A percentile compares a stretch with the other conserved stretches of the same genome.
phyloP scores from a whole-genome alignment of 1,284 basidiomycete genomes.

The Ceratobasidium sp. region DNA sequence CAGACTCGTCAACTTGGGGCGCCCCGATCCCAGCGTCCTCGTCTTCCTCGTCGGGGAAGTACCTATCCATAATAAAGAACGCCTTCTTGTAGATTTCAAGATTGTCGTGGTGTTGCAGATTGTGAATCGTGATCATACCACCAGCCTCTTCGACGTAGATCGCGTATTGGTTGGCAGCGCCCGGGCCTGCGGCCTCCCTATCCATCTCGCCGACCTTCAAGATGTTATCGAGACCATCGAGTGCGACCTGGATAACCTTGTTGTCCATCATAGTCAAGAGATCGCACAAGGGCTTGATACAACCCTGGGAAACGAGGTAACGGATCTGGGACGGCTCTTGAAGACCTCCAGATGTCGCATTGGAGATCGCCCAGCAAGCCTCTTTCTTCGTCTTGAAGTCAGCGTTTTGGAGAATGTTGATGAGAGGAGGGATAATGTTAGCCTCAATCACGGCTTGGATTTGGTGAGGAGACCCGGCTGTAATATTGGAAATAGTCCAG shows the following conservation, averaged over 20 bases:
- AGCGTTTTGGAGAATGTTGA: constrained; percentile 97
- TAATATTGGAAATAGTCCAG: constrained; percentile 99
- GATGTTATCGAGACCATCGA: constrained; percentile 99
- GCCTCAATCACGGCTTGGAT: constrained; percentile 82
- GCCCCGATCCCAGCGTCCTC: constrained; percentile 80
- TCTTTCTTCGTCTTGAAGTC: constrained; percentile 99
- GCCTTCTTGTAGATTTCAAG: constrained; percentile 99
- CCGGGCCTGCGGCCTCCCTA: constrained; percentile 84
- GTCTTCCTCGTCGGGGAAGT: constrained; percentile 87
- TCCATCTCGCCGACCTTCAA: constrained; percentile 98
- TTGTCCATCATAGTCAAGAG: constrained; percentile 98
- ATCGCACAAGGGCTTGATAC: constrained; percentile 98
- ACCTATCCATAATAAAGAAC: constrained; percentile 99
- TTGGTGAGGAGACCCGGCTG: constrained; percentile 95
- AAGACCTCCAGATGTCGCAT: constrained; percentile 97
- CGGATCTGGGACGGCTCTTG: constrained; percentile 98
- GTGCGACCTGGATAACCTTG: constrained; percentile 98
- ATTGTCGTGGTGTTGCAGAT: constrained; percentile 99
- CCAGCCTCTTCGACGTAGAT: constrained; percentile 97
- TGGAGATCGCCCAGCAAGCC: constrained; percentile 99
- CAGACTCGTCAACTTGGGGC: constrained; percentile 86
- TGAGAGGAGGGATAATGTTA: constrained; percentile 94
- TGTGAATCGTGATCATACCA: constrained; percentile 98
- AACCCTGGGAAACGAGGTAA: constrained; percentile 97
- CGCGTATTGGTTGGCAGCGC: constrained; percentile 93